Percentiles rank a stretch among this genome's conserved stretches.
Conservation (phyloP, 1,284 basidiomycete genomes). For the Peniophora sp. region DNA sequence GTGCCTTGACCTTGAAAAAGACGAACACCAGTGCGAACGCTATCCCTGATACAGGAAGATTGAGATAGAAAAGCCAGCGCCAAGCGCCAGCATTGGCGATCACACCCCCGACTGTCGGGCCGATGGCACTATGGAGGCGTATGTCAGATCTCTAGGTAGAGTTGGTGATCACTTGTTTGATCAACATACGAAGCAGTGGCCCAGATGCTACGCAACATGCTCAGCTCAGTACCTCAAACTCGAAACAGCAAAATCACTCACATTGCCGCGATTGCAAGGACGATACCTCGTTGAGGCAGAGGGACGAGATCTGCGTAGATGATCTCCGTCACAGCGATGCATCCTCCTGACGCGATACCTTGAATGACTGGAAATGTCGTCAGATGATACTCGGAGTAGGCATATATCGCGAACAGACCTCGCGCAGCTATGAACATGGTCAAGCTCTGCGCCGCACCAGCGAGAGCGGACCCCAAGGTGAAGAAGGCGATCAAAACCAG, state of each 20-base stretch:
- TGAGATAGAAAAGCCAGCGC: conserved; percentile 28
- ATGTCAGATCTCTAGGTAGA: neutral
- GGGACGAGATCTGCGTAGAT: conserved; percentile 34
- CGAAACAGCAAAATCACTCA: neutral
- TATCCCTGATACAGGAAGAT: conserved; percentile 28
- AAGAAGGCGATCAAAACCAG: conserved; percentile 27
- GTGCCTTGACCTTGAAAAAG: conserved; percentile 28
- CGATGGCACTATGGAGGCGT: conserved; percentile 16
- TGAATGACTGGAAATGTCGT: conserved; percentile 24
- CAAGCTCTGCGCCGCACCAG: conserved; percentile 28
- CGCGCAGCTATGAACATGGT: conserved; percentile 27
- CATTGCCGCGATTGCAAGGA: conserved; percentile 21
- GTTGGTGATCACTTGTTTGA: no score
- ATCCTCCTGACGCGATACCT: conserved; percentile 36
- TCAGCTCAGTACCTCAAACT: no score
- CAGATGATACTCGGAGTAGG: neutral
- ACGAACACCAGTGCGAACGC: conserved; percentile 25
- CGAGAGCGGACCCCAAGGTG: conserved; percentile 27
- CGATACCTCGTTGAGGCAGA: conserved; percentile 31
- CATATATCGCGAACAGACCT: conserved; percentile 5
- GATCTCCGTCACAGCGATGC: conserved; percentile 29
- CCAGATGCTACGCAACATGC: no score
- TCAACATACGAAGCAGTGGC: no score
- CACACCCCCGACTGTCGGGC: conserved; percentile 26
- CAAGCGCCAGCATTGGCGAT: conserved; percentile 22